phyloP scores from a whole-genome alignment of 2,329 filamentous ascomycete genomes.

The Nigrograna mackinnonii region DNA sequence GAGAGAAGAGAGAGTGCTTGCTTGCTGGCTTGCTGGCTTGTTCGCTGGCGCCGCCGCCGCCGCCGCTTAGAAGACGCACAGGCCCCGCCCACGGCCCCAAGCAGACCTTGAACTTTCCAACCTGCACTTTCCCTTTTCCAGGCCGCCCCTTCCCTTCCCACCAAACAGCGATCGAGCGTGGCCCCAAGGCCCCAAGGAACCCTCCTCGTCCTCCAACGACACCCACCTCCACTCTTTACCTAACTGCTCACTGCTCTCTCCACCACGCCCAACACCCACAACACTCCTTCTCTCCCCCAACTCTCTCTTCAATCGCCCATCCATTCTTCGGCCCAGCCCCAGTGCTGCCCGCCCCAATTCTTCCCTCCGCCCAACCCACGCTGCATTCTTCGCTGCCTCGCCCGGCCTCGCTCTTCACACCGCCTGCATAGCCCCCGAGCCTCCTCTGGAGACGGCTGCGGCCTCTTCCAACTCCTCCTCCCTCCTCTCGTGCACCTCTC shows the following conservation, averaged over 20 bases:
- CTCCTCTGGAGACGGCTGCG: slow-evolving; percentile 26
- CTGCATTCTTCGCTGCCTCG: slow-evolving; percentile 7
- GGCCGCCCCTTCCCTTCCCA: slow-evolving; percentile 9
- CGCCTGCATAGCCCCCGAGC: slow-evolving; percentile 29
- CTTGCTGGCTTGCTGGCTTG: not conserved
- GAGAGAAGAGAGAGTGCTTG: too few species aligned
- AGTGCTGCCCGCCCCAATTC: too few species aligned
- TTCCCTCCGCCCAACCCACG: too few species aligned
- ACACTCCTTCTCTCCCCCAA: slow-evolving; percentile 3
- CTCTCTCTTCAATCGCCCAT: slow-evolving; percentile 19
- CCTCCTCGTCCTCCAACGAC: slow-evolving; percentile 2
- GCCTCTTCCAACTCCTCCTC: slow-evolving; percentile 18
- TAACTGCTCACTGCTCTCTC: too few species aligned
- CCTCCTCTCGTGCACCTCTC: slow-evolving; percentile 8
- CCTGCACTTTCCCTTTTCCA: not conserved
- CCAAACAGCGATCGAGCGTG: slow-evolving; percentile 4
- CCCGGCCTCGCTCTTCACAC: slow-evolving; percentile 16
- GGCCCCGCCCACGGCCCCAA: too few species aligned
- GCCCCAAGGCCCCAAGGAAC: slow-evolving; percentile 1
- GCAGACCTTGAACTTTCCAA: too few species aligned
- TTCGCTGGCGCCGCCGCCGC: not conserved
- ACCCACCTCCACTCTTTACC: too few species aligned
- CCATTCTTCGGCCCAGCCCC: slow-evolving; percentile 1
- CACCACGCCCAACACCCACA: too few species aligned
- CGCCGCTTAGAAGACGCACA: too few species aligned